Base-by-base conservation (phyloP, 306 rosid species). In the Prinsepia uniflora region DNA sequence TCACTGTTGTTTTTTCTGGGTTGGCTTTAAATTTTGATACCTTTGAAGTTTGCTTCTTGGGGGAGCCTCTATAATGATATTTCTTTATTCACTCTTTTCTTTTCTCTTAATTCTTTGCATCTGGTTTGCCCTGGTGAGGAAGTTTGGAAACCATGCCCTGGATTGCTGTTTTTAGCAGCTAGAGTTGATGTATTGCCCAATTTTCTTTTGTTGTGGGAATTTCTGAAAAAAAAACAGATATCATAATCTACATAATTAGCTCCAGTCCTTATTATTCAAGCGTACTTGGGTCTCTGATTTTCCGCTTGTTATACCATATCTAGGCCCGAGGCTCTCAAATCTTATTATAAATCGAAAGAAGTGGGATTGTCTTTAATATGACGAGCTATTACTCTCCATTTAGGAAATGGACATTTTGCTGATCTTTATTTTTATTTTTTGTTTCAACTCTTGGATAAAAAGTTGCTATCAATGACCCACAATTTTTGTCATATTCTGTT, bases 241-340 rank as follows among this genome's bases (percentile, higher is more conserved):
- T 30, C 36, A 30, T 30, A 30, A 30, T 30, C 36, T 30, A 2
- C 36, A 30, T 72, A 9, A 57, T 47, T 50, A 10, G 62, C 46
- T 55, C 17, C 43, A 30, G 45, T 19, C 22, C 58, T 47, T 75
- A 44, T 54, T 57, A 15, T 64, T 64, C 19, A 44, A 9, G n/a
- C 43, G n/a, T 22, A 63, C 43, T 77, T 69, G 63, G 54, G 77
- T 43, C 39, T 7, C 44, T 55, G 61, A 57, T 56, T 74, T 75
- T 71, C 20, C 47, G 47, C 5, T 47, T 63, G 59, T 6, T 18
- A 30, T 62, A 17, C 36, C 42, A 42, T 57, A 11, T 8, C 10
- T 42, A 7, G 41, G 7, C 13, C 49, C 24, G 5, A n/a, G 62
- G 58, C 22, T 45, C 40, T 49, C 46, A 42, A 67, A 48, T 68